These are phyloP conservation scores for Leccinellum albellum DNA, from an alignment of 768 basidiomycete species.

Conservation along the genomic window DNA sequence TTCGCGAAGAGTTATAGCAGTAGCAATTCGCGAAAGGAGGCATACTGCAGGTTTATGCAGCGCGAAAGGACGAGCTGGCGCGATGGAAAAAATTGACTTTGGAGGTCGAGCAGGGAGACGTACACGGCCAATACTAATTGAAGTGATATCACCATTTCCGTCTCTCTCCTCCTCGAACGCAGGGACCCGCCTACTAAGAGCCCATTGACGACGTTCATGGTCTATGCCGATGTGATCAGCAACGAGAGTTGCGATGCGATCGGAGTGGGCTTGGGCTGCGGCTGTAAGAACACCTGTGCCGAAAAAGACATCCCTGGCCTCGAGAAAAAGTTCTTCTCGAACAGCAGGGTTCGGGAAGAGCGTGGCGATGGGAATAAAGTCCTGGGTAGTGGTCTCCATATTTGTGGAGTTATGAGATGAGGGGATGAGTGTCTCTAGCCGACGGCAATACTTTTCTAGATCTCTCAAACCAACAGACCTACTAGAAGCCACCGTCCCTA, in stretches of 20 bases:
- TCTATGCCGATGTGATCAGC: constrained; percentile 65
- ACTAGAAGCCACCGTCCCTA: constrained; percentile 50
- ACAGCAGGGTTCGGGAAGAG: constrained; percentile 69
- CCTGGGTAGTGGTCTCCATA: constrained; percentile 25
- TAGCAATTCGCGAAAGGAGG: constrained; percentile 77
- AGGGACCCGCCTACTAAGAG: constrained; percentile 62
- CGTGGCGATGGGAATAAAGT: constrained; percentile 33
- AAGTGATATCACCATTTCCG: constrained; percentile 53
- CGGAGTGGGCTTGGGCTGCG: constrained; percentile 46
- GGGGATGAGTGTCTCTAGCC: constrained; percentile 63
- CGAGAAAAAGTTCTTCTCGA: constrained; percentile 85
- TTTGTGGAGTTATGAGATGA: constrained; percentile 43
- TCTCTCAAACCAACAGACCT: constrained; percentile 74
- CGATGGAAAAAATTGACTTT: constrained; percentile 32
- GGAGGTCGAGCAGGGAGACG: constrained; percentile 46
- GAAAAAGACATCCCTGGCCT: constrained; percentile 90
- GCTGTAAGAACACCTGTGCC: constrained; percentile 59
- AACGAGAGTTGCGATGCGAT: constrained; percentile 49
- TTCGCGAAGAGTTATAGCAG: constrained; percentile 67
- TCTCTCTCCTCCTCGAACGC: constrained; percentile 67
- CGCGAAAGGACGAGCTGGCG: constrained; percentile 65
- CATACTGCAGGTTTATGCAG: constrained; percentile 81
- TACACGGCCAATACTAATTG: constrained; percentile 62
- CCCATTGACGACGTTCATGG: constrained; percentile 65
- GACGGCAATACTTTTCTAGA: constrained; percentile 76